phyloP scores from a whole-genome alignment of 2,329 filamentous ascomycete species.

The Microcyclospora tardicrescens region DNA sequence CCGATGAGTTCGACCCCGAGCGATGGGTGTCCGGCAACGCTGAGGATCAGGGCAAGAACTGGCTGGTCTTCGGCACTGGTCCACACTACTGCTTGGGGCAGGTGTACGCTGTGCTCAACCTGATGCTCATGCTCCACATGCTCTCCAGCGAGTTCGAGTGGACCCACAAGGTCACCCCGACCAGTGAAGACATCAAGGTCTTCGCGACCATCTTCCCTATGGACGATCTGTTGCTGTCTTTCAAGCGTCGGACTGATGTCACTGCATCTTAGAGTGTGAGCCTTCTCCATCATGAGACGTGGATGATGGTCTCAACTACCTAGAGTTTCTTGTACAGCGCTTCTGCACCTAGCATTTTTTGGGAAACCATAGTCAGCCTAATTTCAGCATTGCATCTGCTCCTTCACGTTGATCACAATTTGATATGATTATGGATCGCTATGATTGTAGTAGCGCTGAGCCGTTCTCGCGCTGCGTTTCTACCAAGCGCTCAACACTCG shows the following conservation, averaged over 20 bases:
- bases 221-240: slow-evolving; percentile 32
- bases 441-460: too few species aligned
- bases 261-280: too few species aligned
- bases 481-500: too few species aligned
- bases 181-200: slow-evolving; percentile 90
- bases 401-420: too few species aligned
- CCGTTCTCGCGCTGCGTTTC: too few species aligned
- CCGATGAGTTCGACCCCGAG: slow-evolving; percentile 80
- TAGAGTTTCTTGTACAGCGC: too few species aligned
- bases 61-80: slow-evolving; percentile 86
- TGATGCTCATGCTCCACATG: slow-evolving; percentile 49
- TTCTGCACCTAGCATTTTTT: too few species aligned
- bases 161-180: slow-evolving; percentile 72
- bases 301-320: too few species aligned
- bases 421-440: too few species aligned
- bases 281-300: too few species aligned
- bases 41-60: slow-evolving; percentile 89
- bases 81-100: slow-evolving; percentile 96
- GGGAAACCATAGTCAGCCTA: too few species aligned
- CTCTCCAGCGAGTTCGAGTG: slow-evolving; percentile 45
- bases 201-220: slow-evolving; percentile 97
- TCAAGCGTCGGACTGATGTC: slow-evolving; percentile 2
- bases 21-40: slow-evolving; percentile 84
- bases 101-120: slow-evolving; percentile 76
- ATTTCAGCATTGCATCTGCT: too few species aligned